phyloP scores from a whole-genome alignment of 108 stramenopile species.

The Parietichytrium sp. region DNA sequence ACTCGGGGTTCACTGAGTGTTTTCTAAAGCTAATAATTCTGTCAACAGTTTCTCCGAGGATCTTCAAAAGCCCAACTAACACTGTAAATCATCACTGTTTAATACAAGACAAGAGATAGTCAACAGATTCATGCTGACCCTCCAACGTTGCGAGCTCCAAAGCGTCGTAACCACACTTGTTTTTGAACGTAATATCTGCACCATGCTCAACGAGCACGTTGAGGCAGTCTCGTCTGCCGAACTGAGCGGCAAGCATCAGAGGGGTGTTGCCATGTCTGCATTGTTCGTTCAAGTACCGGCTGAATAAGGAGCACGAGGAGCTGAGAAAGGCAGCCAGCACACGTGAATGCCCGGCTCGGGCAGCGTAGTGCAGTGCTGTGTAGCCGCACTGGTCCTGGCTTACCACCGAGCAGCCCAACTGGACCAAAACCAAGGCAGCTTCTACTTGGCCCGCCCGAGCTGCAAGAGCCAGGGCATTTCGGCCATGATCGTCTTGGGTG shows the following conservation, averaged over 20 bases:
- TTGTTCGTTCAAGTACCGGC: background rate
- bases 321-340: background rate
- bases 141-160: background rate
- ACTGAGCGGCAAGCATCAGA: background rate
- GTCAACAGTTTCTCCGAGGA: too few relatives aligned
- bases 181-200: background rate
- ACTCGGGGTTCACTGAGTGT: too few relatives aligned
- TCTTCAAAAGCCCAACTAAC: too few relatives aligned
- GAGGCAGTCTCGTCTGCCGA: background rate
- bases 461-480: conserved; percentile 8
- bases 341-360: background rate
- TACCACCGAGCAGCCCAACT: conserved; percentile 2
- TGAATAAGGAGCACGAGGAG: background rate
- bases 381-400: background rate
- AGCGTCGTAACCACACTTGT: background rate
- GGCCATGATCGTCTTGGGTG: background rate
- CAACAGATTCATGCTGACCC: background rate
- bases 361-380: conserved; percentile 2
- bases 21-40: too few relatives aligned
- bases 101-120: too few relatives aligned
- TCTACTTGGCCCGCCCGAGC: background rate
- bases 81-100: too few relatives aligned
- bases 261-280: background rate
- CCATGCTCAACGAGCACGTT: conserved; percentile 2
- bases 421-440: background rate